Evolutionary conservation across 768 basidiomycete species (phyloP).

Genomic region (Cyclocybe cylindracea): DNA sequence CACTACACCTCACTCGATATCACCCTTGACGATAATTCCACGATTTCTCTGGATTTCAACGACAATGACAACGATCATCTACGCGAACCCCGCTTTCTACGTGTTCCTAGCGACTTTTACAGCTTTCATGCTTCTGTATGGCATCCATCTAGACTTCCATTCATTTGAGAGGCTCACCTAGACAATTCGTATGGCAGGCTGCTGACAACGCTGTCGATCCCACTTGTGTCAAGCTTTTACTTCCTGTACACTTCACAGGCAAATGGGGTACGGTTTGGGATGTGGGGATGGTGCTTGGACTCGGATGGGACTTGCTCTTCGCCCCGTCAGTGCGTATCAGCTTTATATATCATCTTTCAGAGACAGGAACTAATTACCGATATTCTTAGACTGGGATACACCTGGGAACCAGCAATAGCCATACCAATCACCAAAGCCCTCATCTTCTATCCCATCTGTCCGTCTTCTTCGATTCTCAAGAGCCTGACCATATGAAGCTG

Average conservation of each 20-base stretch:
- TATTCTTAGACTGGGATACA: constrained; percentile 33
- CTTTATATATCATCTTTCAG: background rate
- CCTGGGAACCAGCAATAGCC: constrained; percentile 36
- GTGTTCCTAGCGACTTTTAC: constrained; percentile 22
- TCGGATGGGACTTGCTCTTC: constrained; percentile 27
- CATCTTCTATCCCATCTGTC: constrained; percentile 37
- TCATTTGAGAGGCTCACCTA: background rate
- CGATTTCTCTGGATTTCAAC: background rate
- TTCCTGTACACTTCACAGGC: constrained; percentile 39
- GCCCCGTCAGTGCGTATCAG: constrained; percentile 26
- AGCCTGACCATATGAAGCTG: background rate
- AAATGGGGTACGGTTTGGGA: constrained; percentile 39
- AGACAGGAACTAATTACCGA: background rate
- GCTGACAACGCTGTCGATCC: constrained; percentile 36
- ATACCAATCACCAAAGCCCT: constrained; percentile 34
- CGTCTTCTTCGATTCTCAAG: constrained; percentile 1
- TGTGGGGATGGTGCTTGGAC: constrained; percentile 45
- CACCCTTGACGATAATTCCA: background rate
- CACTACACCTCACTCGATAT: background rate
- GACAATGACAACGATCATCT: constrained; percentile 12
- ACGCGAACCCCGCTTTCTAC: constrained; percentile 22
- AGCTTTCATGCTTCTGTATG: constrained; percentile 30
- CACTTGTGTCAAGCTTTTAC: constrained; percentile 30
- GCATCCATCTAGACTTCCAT: background rate
- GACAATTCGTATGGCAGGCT: constrained; percentile 15